Evolutionary conservation across 441 rosid species (phyloP), one percentile per base, ranked within the genome.

Genomic region (Lepidium campestre): DNA sequence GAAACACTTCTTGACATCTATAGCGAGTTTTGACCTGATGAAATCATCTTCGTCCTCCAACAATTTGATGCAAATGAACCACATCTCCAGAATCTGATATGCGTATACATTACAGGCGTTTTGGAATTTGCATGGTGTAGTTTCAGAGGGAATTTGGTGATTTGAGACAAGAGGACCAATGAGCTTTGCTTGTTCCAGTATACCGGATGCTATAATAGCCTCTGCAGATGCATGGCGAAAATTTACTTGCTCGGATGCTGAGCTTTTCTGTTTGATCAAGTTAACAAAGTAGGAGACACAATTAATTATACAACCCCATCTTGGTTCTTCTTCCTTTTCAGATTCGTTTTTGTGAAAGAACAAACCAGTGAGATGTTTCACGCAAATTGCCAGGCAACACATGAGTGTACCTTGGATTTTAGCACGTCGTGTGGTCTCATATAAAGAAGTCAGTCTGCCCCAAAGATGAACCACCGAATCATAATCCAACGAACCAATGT

Each of bases 11-110:
- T 85, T 93, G 45, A 94, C 84, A 64, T 86, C 79, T 25, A 52
- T 31, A 5, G 97, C 91, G 56, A 88, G 85, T 75, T 62, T 77
- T 74, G 87, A 82, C 70, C 99, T 82, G 62, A 94, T 83, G 76
- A 60, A 80, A 69, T 91, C 93, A 70, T 95, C 99, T 83, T 95
- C 99, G 42, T 95, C 99, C 81, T 95, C 99, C 58, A 95, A 74
- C 67, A 95, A 79, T 72, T 80, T 84, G 81, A 95, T 81, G 76
- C 96, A 88, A 6, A 81, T 66, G 70, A 91, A 85, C 97, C 99
- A 95, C 69, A 78, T 72, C 65, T 78, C 85, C 50, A 95, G 81
- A 34, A 86, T 73, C 67, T 81, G 89, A 78, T 46, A 74, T 6
- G 90, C 93, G 76, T 79, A 86, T 69, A 57, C 61, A 56, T 68